Evolutionary conservation across 2,329 filamentous ascomycete genomes (phyloP), one percentile per base, ranked within the genome.

Genomic region (Diaporthe sp.): DNA sequence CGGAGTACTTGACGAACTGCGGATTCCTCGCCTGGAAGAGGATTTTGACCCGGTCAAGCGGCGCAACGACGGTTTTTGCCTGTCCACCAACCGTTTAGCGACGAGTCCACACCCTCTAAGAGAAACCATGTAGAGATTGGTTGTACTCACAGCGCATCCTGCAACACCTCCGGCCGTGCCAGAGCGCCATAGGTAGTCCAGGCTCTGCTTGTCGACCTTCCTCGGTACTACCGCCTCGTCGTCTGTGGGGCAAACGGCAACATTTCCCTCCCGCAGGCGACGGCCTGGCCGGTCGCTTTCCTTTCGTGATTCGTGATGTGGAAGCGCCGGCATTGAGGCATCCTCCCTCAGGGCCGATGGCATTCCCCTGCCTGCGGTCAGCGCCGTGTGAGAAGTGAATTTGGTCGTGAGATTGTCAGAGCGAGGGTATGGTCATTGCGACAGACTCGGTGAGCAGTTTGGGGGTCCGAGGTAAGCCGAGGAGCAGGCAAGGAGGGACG

Each of bases 31-130:
- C 94, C 84, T 99, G 97, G 86, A 99, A 98, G 57, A 99, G 93
- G 82, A 99, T 99, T 86, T 99, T 99, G 81, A 99, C 97, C 79
- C 97, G 93, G 85, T 99, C 97, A 78, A 99, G 94, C 34, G 97
- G 97, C 34, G 95, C 97, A 51, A 99, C 97, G 9, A 98, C 88
- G 0, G 96, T 98, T 88, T 99, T 99, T 77, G 94, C 97, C 95
- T 98, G 80, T 71, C 60, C 31, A 17, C 22, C 17, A 10, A 68
- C 22, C 34, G 9, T 60, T 82, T 70, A 81, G 78, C 55, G 4
- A 73, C 39, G 44, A 31, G 34, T 13, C n/a, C 19, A 44, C 2
- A 13, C 15, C 17, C 46, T 55, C 12, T 5, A 3, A 44, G 31
- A 57, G 34, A 46, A n/a, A 13, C 58, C 34, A 25, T 31, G 65